phyloP scores from a whole-genome alignment of 345 rosid genomes.

The Populus simonii region DNA sequence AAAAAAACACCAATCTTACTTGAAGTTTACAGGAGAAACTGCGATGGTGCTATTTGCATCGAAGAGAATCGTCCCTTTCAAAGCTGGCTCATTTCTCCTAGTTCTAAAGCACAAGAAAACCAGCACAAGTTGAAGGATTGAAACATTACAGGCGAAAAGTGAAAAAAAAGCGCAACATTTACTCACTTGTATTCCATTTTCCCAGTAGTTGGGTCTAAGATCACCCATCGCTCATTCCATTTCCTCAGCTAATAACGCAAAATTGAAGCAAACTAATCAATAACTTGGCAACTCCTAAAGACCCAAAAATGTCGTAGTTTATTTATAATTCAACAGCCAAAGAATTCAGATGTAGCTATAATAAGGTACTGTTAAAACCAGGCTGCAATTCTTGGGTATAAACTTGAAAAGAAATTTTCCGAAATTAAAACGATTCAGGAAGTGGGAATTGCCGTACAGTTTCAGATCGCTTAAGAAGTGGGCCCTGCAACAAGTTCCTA shows the following conservation, averaged over 20 bases:
- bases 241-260: constrained; percentile 61
- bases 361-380: not conserved
- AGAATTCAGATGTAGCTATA: not conserved
- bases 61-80: constrained; percentile 75
- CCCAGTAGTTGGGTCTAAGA: constrained; percentile 93
- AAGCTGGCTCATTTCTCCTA: constrained; percentile 77
- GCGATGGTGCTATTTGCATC: constrained; percentile 89
- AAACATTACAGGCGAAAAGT: not conserved
- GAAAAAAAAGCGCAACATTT: not conserved
- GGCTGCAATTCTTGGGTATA: not conserved
- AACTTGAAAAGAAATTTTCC: not conserved
- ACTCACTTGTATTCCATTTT: constrained; percentile 94
- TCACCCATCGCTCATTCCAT: constrained; percentile 99
- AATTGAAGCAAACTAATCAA: not conserved
- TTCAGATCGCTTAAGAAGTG: constrained; percentile 97
- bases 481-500: constrained; percentile 85
- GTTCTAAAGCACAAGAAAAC: constrained; percentile 49
- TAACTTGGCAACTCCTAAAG: no score
- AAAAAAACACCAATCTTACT: constrained; percentile 46
- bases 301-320: not conserved
- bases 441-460: constrained; percentile 45
- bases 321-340: not conserved
- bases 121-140: not conserved
- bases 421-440: not conserved
- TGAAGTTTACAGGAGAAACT: constrained; percentile 88